Evolutionary conservation across 2,329 filamentous ascomycete genomes (phyloP), one percentile per base, ranked within the genome.

Genomic region (Zymoseptoria brevis): DNA sequence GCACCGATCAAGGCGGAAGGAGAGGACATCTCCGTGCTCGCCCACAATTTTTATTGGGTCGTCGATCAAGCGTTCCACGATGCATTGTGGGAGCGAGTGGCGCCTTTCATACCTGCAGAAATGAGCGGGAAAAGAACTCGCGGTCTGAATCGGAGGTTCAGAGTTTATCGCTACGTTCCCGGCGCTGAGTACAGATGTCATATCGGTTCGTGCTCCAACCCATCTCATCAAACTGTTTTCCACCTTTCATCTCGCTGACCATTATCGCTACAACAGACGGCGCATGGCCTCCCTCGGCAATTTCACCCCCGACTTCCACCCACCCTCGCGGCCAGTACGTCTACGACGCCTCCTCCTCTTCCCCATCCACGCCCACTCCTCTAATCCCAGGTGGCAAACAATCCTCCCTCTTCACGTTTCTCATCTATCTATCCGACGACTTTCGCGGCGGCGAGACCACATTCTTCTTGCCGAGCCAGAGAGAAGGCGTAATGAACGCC

Each of bases 41-140:
- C 86, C 0, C 86, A 89, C 74, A 89, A 88, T 71, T 87, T 89
- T 65, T 88, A 88, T 75, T 89, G 86, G 86, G 77, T 89, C 8
- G 78, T 85, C 11, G 86, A 89, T 64, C 75, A 77, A 21, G 76
- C 78, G 0, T 88, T 88, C 69, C 82, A 85, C 66, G 80, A 86
- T 58, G 78, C 75, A 13, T 76, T 89, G 1, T 89, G 86, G 86
- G 72, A 75, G 0, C 80, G 86, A 13, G 81, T 89, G 2, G 74
- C 78, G 2, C 74, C 78, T 0, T 85, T 83, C 53, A 80, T 89
- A 0, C 85, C 87, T 0, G 68, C 75, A 0, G 72, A 73, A 0
- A 75, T 87, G 1, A 78, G 78, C 13, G 86, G 86, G 0, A 81
- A 81, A 41, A 69, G 76, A 21, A 84, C 82, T 0, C 77, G 85